Base-by-base conservation (phyloP, 768 basidiomycete genomes). In the Xerocomellus dryophilus region DNA sequence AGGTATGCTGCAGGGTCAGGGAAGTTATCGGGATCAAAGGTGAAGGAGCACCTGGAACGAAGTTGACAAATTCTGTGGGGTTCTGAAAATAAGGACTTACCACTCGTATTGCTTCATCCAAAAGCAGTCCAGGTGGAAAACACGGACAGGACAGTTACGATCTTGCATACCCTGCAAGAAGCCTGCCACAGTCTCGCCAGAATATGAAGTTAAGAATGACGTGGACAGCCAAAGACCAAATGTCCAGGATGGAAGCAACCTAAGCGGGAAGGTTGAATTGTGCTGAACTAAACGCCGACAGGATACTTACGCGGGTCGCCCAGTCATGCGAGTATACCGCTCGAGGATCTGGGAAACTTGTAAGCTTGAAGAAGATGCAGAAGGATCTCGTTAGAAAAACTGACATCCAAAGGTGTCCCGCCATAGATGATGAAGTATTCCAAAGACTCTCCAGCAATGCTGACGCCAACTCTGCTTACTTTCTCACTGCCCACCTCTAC, bases 171-270 rank as follows among this genome's bases (percentile, higher is more conserved):
- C 87, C 64, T 86, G 73, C 53, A 90, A 69, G 72, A 89, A 89
- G 3, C 78, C 72, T 5, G 82, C 80, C 15, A 90, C 88, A 0
- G 88, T 89, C 49, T 81, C 75, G 47, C 76, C 79, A 56, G 84
- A 85, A 68, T 81, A 88, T 25, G 79, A 79, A 0, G 88, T 89
- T 49, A 86, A 73, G 76, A 90, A 90, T 0, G 85, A 88, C 3
- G 87, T 89, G 14, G 86, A 84, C 35, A 89, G 75, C 85, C 87
- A 89, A 4, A 89, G 80, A 3, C 87, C 87, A 62, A 84, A 90
- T 0, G 86, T 83, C 87, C 88, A 89, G 5, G 80, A 69, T 2
- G 87, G 87, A 27, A 88, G 73, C 8, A 88, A 69, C 5, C 81
- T 88, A 68, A 70, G 58, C 61, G 7, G 35, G 9, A 40, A 18